These are phyloP conservation scores for Collariella sp. DNA, from an alignment of 495 filamentous ascomycete genomes.

Conservation along the genomic window DNA sequence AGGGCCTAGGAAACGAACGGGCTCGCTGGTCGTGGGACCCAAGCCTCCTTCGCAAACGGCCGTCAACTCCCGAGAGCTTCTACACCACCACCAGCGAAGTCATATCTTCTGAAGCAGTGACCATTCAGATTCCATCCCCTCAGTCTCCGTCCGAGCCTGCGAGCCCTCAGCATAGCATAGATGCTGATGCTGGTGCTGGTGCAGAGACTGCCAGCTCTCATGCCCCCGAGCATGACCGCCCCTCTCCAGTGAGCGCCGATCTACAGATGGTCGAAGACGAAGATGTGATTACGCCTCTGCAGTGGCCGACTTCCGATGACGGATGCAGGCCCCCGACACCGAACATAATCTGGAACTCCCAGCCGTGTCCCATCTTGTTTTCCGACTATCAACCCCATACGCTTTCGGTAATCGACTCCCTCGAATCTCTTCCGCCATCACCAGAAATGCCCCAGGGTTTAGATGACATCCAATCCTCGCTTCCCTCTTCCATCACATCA, in stretches of 20 bases:
- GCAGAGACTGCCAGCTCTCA: background rate
- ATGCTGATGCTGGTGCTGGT: background rate
- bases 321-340: background rate
- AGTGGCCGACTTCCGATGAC: background rate
- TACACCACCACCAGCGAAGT: constrained; percentile 1
- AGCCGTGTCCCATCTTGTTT: background rate
- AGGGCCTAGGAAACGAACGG: background rate
- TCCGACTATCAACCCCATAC: background rate
- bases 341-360: background rate
- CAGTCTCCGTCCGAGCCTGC: background rate
- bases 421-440: background rate
- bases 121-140: background rate
- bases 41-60: background rate
- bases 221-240: background rate
- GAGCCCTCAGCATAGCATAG: background rate
- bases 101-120: constrained; percentile 5
- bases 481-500: constrained; percentile 6
- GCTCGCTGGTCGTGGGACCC: background rate
- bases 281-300: background rate
- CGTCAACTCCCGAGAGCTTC: background rate
- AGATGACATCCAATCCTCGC: constrained; percentile 14
- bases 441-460: background rate
- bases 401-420: background rate
- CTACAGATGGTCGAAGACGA: background rate
- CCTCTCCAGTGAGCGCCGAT: background rate